Conservation (phyloP, 306 rosid species). For the Carpinus fangiana region DNA sequence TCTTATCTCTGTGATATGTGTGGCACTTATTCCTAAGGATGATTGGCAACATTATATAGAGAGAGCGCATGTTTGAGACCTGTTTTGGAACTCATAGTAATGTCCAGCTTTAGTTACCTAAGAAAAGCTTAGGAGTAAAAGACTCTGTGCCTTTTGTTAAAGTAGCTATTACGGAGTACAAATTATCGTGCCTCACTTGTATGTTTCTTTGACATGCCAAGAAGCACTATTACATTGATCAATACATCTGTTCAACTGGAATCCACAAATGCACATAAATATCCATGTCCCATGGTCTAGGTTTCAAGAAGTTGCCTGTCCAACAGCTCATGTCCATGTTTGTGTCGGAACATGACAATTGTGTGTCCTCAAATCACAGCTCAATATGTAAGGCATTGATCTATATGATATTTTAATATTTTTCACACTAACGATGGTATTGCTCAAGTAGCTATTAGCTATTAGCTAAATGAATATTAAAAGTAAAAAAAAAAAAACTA, state of each 20-base stretch:
- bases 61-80: not conserved
- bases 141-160: not conserved
- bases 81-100: not conserved
- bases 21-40: not conserved
- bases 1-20: not conserved
- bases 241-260: not conserved
- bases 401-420: not conserved
- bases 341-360: not conserved
- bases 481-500: not conserved
- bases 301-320: not conserved
- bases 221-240: not conserved
- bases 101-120: not conserved
- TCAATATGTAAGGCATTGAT: not conserved
- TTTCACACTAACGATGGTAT: not conserved
- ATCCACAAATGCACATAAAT: not conserved
- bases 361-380: not conserved
- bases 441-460: conserved; percentile 6
- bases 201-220: not conserved
- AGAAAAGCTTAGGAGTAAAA: not conserved
- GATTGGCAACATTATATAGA: not conserved
- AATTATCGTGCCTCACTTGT: not conserved
- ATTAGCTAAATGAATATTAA: not conserved
- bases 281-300: not conserved
- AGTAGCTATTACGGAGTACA: not conserved
- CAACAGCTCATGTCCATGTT: not conserved